Evolutionary conservation across 2,329 filamentous ascomycete species (phyloP).

Genomic region (Diaporthe sp.): DNA sequence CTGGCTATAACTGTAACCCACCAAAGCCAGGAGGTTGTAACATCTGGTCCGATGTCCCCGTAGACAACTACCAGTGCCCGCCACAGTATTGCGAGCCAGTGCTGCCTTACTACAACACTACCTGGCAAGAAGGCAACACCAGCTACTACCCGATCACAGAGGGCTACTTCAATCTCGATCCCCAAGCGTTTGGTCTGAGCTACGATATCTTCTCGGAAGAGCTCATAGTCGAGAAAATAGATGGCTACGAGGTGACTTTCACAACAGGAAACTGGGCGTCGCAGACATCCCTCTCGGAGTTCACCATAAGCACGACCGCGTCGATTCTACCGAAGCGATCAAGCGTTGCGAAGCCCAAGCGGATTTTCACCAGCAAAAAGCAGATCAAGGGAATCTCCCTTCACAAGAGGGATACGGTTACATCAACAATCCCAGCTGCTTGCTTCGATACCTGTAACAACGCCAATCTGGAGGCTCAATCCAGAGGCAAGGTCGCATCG

Average conservation of each 20-base stretch:
- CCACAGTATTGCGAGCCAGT: slow-evolving; percentile 58
- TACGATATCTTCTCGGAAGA: slow-evolving; percentile 71
- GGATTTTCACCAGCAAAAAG: slow-evolving; percentile 31
- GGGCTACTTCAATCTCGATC: slow-evolving; percentile 76
- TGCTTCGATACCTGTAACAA: slow-evolving; percentile 69
- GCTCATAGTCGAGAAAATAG: slow-evolving; percentile 50
- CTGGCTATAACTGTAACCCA: slow-evolving; percentile 66
- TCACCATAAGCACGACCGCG: slow-evolving; percentile 42
- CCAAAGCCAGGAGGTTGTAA: slow-evolving; percentile 63
- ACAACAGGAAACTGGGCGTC: slow-evolving; percentile 69
- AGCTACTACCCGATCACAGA: slow-evolving; percentile 64
- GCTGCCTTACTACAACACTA: slow-evolving; percentile 50
- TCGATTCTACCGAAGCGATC: slow-evolving; percentile 37
- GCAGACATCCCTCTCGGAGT: slow-evolving; percentile 61
- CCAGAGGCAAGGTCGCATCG: slow-evolving; percentile 57
- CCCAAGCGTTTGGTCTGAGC: slow-evolving; percentile 71
- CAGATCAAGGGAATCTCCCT: slow-evolving; percentile 41
- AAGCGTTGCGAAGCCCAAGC: slow-evolving; percentile 38
- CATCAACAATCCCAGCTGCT: slow-evolving; percentile 54
- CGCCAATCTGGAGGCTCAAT: slow-evolving; percentile 59
- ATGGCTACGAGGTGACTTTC: slow-evolving; percentile 56
- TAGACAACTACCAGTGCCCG: slow-evolving; percentile 60
- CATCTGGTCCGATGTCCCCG: slow-evolving; percentile 62
- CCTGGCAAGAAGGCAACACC: slow-evolving; percentile 60
- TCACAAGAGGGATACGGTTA: slow-evolving; percentile 53